These are phyloP conservation scores for Penicillium coprophilum DNA, from an alignment of 495 filamentous ascomycete genomes.

Conservation along the genomic window DNA sequence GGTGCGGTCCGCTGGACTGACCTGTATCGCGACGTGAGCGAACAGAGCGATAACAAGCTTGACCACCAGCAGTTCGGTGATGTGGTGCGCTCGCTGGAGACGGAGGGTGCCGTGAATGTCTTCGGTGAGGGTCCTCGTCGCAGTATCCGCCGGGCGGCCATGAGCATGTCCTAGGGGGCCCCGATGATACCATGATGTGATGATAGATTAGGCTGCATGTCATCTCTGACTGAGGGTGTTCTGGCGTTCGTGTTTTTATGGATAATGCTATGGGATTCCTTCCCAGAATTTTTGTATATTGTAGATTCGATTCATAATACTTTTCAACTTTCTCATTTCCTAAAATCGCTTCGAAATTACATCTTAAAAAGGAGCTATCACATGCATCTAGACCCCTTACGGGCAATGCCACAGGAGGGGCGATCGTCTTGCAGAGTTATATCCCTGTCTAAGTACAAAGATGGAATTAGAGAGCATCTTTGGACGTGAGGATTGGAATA, in stretches of 20 bases:
- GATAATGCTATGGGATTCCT: slow-evolving; percentile 7
- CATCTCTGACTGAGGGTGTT: slow-evolving; percentile 9
- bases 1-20: slow-evolving; percentile 77
- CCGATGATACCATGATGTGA: slow-evolving; percentile 22
- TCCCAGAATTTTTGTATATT: not conserved
- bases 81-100: slow-evolving; percentile 73
- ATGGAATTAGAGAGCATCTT: not conserved
- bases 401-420: not conserved
- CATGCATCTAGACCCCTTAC: not conserved
- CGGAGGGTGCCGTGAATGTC: slow-evolving; percentile 79
- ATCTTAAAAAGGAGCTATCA: not conserved
- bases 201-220: slow-evolving; percentile 24
- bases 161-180: slow-evolving; percentile 20
- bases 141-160: slow-evolving; percentile 64
- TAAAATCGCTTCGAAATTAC: not conserved
- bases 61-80: slow-evolving; percentile 80
- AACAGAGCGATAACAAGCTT: slow-evolving; percentile 69
- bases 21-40: slow-evolving; percentile 67
- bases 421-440: slow-evolving; percentile 1
- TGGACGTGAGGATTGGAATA: not conserved
- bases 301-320: not conserved
- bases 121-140: slow-evolving; percentile 81
- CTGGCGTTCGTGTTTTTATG: slow-evolving; percentile 12
- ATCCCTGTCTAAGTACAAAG: not conserved
- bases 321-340: not conserved